Evolutionary conservation across 192 early-diverging fungal species (phyloP), one percentile per base, ranked within the genome.

Genomic region (Entomortierella parvispora): DNA sequence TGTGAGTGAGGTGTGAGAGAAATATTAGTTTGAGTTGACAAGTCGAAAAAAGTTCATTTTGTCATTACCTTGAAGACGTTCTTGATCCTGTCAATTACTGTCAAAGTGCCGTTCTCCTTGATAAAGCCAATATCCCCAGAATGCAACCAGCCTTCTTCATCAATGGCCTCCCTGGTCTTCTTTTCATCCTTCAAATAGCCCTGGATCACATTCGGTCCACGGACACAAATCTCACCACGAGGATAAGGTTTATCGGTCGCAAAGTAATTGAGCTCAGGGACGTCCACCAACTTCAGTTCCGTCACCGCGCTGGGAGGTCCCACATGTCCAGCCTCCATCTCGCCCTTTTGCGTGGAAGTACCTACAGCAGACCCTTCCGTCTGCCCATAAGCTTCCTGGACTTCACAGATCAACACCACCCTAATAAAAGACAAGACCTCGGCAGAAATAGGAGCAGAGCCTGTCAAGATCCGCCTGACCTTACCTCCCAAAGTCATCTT

Each of bases 251-350:
- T 65, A 69, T 97, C 95, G 23, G 70, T 85, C 6, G 92, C 82
- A 2, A 85, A 70, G 68, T 97, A 97, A 47, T 89, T 83, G 83
- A 98, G 91, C 20, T 96, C 93, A 2, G 95, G 92, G 3, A 95
- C 91, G 76, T 92, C 92, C 4, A 93, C 86, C 55, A 98, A 84
- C 83, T 97, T 98, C 65, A 97, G 80, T 82, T 96, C 93, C 15
- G 79, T 68, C 70, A 82, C 87, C 8, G 86, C 81, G 43, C 88
- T 79, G 8, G 91, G 88, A 1, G 82, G 77, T 22, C 95, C 95
- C 14, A 95, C 87, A 66, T 94, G 89, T 6, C 94, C 94, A 1
- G 89, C 80, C 53, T 83, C 80, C 46, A 84, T 84, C 58, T 97
- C 95, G 37, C 83, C 84, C 11, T 71, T 67, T 15, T 67, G 65